Percentiles rank a stretch among this genome's conserved stretches.
Evolutionary conservation across 192 early-diverging fungal species (phyloP).

Genomic region (Phlyctochytrium bullatum): DNA sequence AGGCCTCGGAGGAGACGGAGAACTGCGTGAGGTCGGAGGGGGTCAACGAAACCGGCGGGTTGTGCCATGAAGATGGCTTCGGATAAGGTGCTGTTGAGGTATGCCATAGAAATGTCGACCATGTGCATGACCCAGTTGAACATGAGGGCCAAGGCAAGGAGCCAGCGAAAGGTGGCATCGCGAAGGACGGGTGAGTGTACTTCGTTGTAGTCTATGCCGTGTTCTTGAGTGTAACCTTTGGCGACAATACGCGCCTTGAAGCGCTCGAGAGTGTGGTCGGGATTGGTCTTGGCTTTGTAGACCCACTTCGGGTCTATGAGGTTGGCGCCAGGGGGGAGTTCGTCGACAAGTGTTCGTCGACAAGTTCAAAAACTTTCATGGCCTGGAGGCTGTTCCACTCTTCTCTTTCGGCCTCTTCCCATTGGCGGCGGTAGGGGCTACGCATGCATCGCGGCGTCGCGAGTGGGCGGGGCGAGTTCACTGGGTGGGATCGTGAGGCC

Average conservation of each 20-base stretch:
- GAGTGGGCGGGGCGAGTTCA: neutral
- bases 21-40: too few relatives aligned
- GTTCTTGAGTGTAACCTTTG: slow-evolving; percentile 26
- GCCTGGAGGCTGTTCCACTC: neutral
- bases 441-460: neutral
- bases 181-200: slow-evolving; percentile 28
- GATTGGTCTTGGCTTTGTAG: slow-evolving; percentile 19
- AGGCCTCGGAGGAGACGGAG: neutral
- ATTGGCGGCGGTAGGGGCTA: neutral
- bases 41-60: slow-evolving; percentile 1
- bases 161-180: slow-evolving; percentile 9
- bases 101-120: neutral
- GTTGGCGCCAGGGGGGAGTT: too few relatives aligned
- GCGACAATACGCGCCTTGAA: slow-evolving; percentile 39
- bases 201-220: slow-evolving; percentile 37
- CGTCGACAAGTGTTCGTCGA: neutral
- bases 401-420: neutral
- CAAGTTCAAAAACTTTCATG: neutral
- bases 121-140: neutral
- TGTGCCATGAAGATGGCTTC: slow-evolving; percentile 11
- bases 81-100: slow-evolving; percentile 11
- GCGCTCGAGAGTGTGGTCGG: slow-evolving; percentile 3
- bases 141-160: slow-evolving; percentile 6
- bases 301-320: slow-evolving; percentile 24
- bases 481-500: neutral